phyloP scores from a whole-genome alignment of 257 asterid species.

The Mitragyna speciosa region DNA sequence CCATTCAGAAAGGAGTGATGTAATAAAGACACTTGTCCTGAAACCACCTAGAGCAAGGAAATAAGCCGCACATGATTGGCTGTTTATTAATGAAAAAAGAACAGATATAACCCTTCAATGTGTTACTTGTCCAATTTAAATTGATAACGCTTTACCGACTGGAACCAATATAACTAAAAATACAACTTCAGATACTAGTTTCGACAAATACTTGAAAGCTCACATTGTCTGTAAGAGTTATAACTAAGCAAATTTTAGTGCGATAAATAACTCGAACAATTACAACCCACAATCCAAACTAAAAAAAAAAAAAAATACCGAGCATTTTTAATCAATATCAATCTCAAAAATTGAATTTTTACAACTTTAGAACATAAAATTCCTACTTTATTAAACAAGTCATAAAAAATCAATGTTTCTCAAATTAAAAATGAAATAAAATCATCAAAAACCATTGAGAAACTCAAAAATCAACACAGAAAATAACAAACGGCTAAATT shows the following conservation, averaged over 20 bases:
- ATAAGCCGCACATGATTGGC: background rate
- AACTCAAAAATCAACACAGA: background rate
- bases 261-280: background rate
- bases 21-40: constrained; percentile 35
- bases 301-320: background rate
- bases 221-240: background rate
- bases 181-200: background rate
- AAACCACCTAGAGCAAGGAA: constrained; percentile 34
- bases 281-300: background rate
- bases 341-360: background rate
- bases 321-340: background rate
- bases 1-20: constrained; percentile 34
- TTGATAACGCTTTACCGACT: background rate
- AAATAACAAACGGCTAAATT: background rate
- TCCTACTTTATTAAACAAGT: background rate
- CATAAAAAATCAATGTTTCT: background rate
- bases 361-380: background rate
- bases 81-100: background rate
- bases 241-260: background rate
- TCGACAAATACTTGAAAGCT: background rate
- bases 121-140: background rate
- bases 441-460: background rate
- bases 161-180: background rate
- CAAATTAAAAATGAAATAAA: background rate
- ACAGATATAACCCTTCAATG: background rate